Evolutionary conservation across 163 green algal species (phyloP).

Genomic region (Trebouxiophyceae sp.): DNA sequence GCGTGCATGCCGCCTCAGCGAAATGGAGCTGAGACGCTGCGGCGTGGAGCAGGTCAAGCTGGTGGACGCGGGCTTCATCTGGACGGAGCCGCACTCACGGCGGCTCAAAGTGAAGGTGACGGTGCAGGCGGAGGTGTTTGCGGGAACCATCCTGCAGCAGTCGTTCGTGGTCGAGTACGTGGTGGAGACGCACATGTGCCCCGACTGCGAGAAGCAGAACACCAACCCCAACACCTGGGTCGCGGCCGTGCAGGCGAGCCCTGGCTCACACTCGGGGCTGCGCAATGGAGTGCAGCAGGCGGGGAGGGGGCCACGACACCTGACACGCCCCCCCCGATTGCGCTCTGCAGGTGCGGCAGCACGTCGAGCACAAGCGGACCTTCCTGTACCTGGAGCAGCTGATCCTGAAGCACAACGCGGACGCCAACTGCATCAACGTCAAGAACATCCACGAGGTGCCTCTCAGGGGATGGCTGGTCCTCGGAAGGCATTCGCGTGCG

Average conservation of each 20-base stretch:
- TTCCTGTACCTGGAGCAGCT: slow-evolving; percentile 99
- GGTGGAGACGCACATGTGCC: slow-evolving; percentile 95
- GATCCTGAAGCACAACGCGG: slow-evolving; percentile 90
- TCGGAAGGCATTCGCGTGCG: too few species aligned
- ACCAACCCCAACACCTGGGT: slow-evolving; percentile 94
- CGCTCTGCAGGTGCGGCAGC: slow-evolving; percentile 79
- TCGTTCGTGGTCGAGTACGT: slow-evolving; percentile 89
- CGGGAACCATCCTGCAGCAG: slow-evolving; percentile 97
- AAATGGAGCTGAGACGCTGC: not conserved
- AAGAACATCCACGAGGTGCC: slow-evolving; percentile 58
- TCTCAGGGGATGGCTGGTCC: not conserved
- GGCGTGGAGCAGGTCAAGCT: slow-evolving; percentile 79
- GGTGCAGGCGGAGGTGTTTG: slow-evolving; percentile 93
- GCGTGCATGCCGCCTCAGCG: too few species aligned
- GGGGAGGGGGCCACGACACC: not conserved
- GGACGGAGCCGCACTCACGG: slow-evolving; percentile 97
- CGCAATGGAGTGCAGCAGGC: not conserved
- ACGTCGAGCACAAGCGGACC: slow-evolving; percentile 96
- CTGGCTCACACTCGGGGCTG: not conserved
- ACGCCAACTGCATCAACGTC: slow-evolving; percentile 80
- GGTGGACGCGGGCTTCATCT: slow-evolving; percentile 96
- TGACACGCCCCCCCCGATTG: too few species aligned
- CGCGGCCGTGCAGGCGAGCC: slow-evolving; percentile 70
- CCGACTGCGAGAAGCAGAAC: slow-evolving; percentile 75
- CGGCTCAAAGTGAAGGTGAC: slow-evolving; percentile 96